Evolutionary conservation across 345 rosid species (phyloP).

Genomic region (Carallia brachiata): DNA sequence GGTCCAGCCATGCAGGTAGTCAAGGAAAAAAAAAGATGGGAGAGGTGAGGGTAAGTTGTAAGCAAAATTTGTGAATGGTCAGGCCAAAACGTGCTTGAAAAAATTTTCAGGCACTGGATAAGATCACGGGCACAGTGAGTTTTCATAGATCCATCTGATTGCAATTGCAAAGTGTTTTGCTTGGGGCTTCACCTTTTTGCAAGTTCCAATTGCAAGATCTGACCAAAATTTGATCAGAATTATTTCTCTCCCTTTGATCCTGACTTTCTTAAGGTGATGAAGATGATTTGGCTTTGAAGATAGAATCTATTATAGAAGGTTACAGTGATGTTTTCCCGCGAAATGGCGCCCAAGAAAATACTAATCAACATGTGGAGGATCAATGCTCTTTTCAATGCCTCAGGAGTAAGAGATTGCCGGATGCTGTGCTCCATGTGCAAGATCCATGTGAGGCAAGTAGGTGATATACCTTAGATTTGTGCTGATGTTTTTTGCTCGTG

Average conservation of each 20-base stretch:
- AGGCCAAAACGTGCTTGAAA: too few species aligned
- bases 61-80: background rate
- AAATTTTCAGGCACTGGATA: too few species aligned
- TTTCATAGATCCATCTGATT: background rate
- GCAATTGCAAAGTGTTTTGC: background rate
- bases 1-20: background rate
- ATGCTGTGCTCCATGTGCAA: constrained; percentile 23
- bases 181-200: background rate
- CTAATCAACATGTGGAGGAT: constrained; percentile 23
- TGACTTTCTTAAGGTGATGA: constrained; percentile 28
- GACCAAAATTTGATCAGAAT: background rate
- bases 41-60: background rate
- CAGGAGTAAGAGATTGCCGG: constrained; percentile 31
- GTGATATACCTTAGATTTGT: background rate
- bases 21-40: background rate
- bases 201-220: background rate
- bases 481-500: background rate
- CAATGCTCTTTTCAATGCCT: constrained; percentile 23
- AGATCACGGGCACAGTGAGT: too few species aligned
- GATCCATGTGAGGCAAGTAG: constrained; percentile 55
- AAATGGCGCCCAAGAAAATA: constrained; percentile 15
- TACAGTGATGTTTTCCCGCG: constrained; percentile 34
- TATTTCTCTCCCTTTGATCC: background rate
- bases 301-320: constrained; percentile 47
- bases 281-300: constrained; percentile 47